Conservation (phyloP, 208 protist species). For the Dictyostelium gargantuum region DNA sequence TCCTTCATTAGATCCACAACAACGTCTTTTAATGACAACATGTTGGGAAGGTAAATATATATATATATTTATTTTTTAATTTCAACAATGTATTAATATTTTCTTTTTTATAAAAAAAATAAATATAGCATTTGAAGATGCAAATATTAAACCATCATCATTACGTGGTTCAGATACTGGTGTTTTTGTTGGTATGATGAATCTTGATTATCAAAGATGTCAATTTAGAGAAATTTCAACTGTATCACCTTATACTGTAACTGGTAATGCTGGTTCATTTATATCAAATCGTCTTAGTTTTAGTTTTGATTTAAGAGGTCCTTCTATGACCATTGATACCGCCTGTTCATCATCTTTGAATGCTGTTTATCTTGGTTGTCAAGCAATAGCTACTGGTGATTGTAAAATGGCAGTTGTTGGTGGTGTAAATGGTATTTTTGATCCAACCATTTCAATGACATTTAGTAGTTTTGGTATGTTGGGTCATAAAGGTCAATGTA, state of each 20-base stretch:
- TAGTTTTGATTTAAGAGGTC: constrained; percentile 85
- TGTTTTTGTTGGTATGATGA: constrained; percentile 75
- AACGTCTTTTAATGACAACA: constrained; percentile 70
- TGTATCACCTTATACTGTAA: not conserved
- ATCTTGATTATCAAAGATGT: constrained; percentile 68
- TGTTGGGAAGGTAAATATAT: constrained; percentile 64
- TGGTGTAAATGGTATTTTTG: constrained; percentile 83
- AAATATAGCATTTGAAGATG: constrained; percentile 70
- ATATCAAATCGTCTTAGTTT: constrained; percentile 83
- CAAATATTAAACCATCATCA: constrained; percentile 46
- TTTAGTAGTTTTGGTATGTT: constrained; percentile 77
- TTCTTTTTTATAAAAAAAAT: not conserved
- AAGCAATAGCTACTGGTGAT: constrained; percentile 72
- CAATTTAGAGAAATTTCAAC: not conserved
- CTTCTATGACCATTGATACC: constrained; percentile 85
- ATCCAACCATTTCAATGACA: constrained; percentile 39
- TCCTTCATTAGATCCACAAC: constrained; percentile 73
- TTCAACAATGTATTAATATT: no score
- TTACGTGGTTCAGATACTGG: constrained; percentile 70
- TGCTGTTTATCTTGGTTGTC: constrained; percentile 77
- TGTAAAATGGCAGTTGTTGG: constrained; percentile 80
- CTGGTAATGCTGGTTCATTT: constrained; percentile 66
- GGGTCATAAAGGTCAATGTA: constrained; percentile 79
- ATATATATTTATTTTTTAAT: not conserved
- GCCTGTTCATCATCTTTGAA: constrained; percentile 88